Conservation (phyloP, 2,329 filamentous ascomycete species). For the Colletotrichum lentis region DNA sequence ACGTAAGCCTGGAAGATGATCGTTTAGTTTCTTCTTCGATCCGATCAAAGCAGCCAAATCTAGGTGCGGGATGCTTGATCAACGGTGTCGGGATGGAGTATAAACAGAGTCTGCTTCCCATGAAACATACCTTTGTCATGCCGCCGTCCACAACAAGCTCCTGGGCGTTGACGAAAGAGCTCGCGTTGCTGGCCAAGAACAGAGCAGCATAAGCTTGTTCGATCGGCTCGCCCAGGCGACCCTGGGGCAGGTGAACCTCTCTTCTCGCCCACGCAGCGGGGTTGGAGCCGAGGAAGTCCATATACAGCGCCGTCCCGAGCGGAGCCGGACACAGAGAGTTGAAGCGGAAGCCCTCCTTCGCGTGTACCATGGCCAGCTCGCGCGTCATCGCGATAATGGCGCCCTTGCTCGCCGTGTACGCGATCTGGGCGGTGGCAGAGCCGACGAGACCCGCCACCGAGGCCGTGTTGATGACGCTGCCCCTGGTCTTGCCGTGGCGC, state of each 20-base stretch:
- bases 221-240: slow-evolving; percentile 78
- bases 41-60: no score
- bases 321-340: slow-evolving; percentile 79
- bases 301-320: slow-evolving; percentile 72
- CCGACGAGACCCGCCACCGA: slow-evolving; percentile 78
- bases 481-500: slow-evolving; percentile 71
- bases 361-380: slow-evolving; percentile 78
- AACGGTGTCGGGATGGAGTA: no score
- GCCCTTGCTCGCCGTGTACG: slow-evolving; percentile 80
- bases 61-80: no score
- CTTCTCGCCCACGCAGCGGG: slow-evolving; percentile 72
- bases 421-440: slow-evolving; percentile 74
- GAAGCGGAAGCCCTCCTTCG: slow-evolving; percentile 77
- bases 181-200: slow-evolving; percentile 78
- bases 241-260: slow-evolving; percentile 78
- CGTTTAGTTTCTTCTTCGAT: no score
- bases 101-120: no score
- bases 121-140: slow-evolving; percentile 63
- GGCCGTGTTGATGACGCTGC: slow-evolving; percentile 78
- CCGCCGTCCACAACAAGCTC: slow-evolving; percentile 78
- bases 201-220: slow-evolving; percentile 79
- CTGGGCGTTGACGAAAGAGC: slow-evolving; percentile 76
- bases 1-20: background rate
- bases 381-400: slow-evolving; percentile 78
- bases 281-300: slow-evolving; percentile 80